These are phyloP conservation scores for Pseudozyma thailandica DNA, from an alignment of 1,284 basidiomycete genomes.

Conservation along the genomic window DNA sequence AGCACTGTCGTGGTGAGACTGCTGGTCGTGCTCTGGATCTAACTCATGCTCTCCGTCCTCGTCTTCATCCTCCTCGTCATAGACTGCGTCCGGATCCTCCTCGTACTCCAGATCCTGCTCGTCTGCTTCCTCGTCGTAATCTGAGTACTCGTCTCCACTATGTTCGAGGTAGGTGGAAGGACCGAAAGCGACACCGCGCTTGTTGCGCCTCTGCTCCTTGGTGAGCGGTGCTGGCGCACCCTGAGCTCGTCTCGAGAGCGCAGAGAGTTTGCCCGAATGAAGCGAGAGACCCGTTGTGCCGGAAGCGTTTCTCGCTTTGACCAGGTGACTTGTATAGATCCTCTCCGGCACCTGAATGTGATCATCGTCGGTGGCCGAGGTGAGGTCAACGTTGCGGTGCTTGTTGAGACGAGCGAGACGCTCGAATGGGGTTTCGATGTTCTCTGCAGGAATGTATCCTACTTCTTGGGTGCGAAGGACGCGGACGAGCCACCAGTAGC, in stretches of 20 bases:
- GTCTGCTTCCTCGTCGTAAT: constrained; percentile 58
- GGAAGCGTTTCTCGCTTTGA: constrained; percentile 58
- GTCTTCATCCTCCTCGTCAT: constrained; percentile 38
- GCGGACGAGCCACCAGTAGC: constrained; percentile 68
- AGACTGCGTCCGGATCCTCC: constrained; percentile 49
- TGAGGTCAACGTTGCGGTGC: constrained; percentile 88
- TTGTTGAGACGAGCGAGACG: constrained; percentile 94
- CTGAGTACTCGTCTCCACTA: constrained; percentile 62
- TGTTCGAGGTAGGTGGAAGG: constrained; percentile 64
- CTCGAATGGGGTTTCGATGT: constrained; percentile 98
- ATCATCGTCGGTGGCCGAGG: constrained; percentile 65
- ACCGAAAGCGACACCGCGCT: constrained; percentile 63
- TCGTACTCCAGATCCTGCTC: constrained; percentile 57
- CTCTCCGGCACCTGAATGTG: constrained; percentile 61
- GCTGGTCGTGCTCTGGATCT: constrained; percentile 1
- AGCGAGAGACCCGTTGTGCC: constrained; percentile 48
- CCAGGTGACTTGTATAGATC: constrained; percentile 56
- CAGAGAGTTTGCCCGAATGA: constrained; percentile 66
- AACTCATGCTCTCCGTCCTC: constrained; percentile 15
- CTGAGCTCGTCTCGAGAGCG: constrained; percentile 59
- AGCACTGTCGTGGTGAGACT: constrained; percentile 8
- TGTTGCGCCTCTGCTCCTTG: constrained; percentile 49
- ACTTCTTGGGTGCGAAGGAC: constrained; percentile 78
- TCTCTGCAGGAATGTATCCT: constrained; percentile 99
- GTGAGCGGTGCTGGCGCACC: constrained; percentile 46